A percentile compares a stretch with the other conserved stretches of the same genome.
Conservation (phyloP, 2,329 filamentous ascomycete genomes). For the Periconia macrospinosa region DNA sequence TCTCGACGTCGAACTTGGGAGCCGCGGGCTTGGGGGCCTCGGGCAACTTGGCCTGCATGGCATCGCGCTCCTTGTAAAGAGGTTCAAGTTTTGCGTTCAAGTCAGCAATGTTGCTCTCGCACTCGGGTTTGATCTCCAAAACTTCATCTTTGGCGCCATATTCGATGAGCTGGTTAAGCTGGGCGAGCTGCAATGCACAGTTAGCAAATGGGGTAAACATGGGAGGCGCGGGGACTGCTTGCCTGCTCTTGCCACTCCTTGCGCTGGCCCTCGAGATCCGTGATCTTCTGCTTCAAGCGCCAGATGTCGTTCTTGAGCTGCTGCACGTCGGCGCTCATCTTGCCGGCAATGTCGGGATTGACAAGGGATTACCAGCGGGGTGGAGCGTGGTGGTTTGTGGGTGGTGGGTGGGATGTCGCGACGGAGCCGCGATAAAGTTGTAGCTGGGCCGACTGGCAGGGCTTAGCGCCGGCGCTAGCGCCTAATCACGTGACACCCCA, state of each 20-base stretch:
- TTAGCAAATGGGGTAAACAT: not conserved
- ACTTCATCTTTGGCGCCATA: constrained; percentile 81
- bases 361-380: not conserved
- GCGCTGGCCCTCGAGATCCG: constrained; percentile 20
- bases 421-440: constrained; percentile 2
- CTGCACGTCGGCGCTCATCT: constrained; percentile 29
- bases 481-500: not conserved
- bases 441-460: not conserved
- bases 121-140: constrained; percentile 76
- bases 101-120: constrained; percentile 78
- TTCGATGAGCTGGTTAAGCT: constrained; percentile 77
- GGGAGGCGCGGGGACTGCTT: not conserved
- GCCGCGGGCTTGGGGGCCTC: constrained; percentile 41
- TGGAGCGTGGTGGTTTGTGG: not conserved
- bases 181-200: constrained; percentile 10
- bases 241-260: constrained; percentile 21
- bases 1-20: constrained; percentile 76
- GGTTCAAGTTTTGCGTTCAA: constrained; percentile 75
- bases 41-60: constrained; percentile 51
- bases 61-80: constrained; percentile 66
- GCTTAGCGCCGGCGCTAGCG: not conserved
- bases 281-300: constrained; percentile 26
- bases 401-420: constrained; percentile 2
- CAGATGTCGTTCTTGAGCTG: constrained; percentile 30
- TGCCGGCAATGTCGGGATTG: not conserved